Evolutionary conservation across 176 grass and related monocot species (phyloP), one percentile per base, ranked within the genome.

Genomic region (Eleusine coracana): DNA sequence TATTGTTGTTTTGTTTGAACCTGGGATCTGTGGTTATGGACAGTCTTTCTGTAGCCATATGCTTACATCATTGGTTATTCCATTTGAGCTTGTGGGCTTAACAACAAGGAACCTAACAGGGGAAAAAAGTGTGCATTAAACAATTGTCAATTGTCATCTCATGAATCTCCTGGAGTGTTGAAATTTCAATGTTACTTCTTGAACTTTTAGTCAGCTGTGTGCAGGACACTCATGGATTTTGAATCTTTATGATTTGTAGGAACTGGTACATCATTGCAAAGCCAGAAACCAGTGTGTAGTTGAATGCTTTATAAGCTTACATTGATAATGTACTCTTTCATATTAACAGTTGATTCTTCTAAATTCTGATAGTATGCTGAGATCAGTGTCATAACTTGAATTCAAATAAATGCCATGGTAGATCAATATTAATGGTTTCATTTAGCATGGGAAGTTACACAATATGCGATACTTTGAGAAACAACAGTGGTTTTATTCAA

Each of bases 81-180:
- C 52, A 62, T 28, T 60, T 50, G 34, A 78, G 13, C 54, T 37
- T 88, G 18, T 83, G 78, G 64, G 6, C 40, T 87, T 41, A 51
- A 27, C 41, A 80, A 49, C 13, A 0, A 56, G 21, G 51, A 61
- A 37, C 54, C 65, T 5, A 12, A 48, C 13, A 1, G 34, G 55
- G 52, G 78, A 66, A 2, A 10, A 2, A 10, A 44, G 2, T 77
- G 9, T 78, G 20, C 48, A 39, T 87, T 74, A 20, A 28, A 39
- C 18, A 84, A 3, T 39, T 41, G 21, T 66, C 13, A 84, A 5
- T 39, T 51, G 21, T 66, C 52, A 73, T 27, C 25, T 0, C 41
- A 78, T 56, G 56, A 39, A 60, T 62, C 21, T 69, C 12, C 20
- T 88, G 7, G 51, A 68, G 16, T 56, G 49, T 46, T 88, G 68